Base-by-base conservation (phyloP, 352 stramenopile species). In the Pythium apleroticum region DNA sequence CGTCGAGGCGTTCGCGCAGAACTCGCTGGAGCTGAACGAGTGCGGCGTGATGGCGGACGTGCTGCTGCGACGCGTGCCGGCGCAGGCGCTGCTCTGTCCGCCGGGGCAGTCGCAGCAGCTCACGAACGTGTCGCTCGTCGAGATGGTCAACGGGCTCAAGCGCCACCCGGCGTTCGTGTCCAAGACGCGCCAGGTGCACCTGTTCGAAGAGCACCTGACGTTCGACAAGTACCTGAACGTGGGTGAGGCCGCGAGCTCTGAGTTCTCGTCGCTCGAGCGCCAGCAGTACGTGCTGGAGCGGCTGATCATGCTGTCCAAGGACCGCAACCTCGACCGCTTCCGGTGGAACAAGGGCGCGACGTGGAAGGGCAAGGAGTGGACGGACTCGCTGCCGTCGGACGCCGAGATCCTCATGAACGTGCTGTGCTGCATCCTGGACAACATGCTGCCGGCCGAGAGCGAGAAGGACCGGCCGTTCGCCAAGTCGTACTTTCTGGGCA, bases 221-320 rank as follows among this genome's bases (percentile, higher is more conserved):
- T 92, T 91, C 65, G 86, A 93, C 52, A 95, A 95, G 69, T 95
- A 95, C 72, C 62, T 95, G 57, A 92, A 91, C 53, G 86, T 95
- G 8, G 86, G 84, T 24, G 83, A 93, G 52, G 73, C 81, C 24
- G 87, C 75, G 49, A 88, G 70, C 25, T 81, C 75, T 7, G 83
- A 88, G 50, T 90, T 88, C 68, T 86, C 81, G 28, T 91, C 83
- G 20, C 66, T 92, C 22, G 85, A 94, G 52, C 80, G 83, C 22
- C 85, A 94, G 64, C 80, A 94, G 54, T 95, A 95, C 72, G 84
- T 91, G 27, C 71, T 95, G 9, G 83, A 95, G 65, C 79, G 86
- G 20, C 65, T 95, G 31, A 86, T 93, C 69, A 86, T 93, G 83
- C 68, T 95, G n/a, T 91, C 84, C 11, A 93, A 93, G 60, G 86